Base-by-base conservation (phyloP, 2,329 filamentous ascomycete genomes). In the Ophiostoma sp. region DNA sequence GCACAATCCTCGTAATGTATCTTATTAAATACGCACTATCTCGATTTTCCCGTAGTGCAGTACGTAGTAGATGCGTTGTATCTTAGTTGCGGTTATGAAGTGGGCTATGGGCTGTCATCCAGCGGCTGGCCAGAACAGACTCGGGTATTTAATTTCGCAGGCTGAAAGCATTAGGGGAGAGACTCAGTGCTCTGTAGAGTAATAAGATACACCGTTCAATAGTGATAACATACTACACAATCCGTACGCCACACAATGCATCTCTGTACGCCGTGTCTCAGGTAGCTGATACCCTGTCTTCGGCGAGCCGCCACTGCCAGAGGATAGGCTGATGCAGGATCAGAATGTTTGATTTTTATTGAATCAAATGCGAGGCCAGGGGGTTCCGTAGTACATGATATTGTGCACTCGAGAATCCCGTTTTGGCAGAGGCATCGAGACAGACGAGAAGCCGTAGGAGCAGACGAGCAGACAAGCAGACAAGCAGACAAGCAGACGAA, bases 71-170 rank as follows among this genome's bases (percentile, higher is more conserved):
- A 27, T 57, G 10, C 52, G 52, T 27, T 57, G n/a, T 57, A 27
- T 57, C n/a, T 13, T 23, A 13, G 39, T 41, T 11, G 52, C n/a
- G 15, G 15, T n/a, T 7, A n/a, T 39, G 13, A 57, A 27, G 52
- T 15, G 52, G 52, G 52, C 52, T 57, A 57, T 57, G 52, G 52
- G 52, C 52, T 57, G 52, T 57, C 52, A 27, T 13, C 52, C 48
- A 54, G 52, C 11, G n/a, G 52, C 11, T 20, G 52, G 52, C 52
- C 52, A 57, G 10, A 57, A 27, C 52, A 23, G 23, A 27, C 4
- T 57, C 52, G 52, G 52, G 52, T 31, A 57, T 57, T 57, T 57
- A 11, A 27, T 57, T 57, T 27, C 52, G 23, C 52, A 57, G n/a
- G 52, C 52, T 57, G 23, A 57, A 27, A 4, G 1, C 17, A 57